Evolutionary conservation across 2,329 filamentous ascomycete species (phyloP), one percentile per base, ranked within the genome.

Genomic region (Celoporthe dispersa): DNA sequence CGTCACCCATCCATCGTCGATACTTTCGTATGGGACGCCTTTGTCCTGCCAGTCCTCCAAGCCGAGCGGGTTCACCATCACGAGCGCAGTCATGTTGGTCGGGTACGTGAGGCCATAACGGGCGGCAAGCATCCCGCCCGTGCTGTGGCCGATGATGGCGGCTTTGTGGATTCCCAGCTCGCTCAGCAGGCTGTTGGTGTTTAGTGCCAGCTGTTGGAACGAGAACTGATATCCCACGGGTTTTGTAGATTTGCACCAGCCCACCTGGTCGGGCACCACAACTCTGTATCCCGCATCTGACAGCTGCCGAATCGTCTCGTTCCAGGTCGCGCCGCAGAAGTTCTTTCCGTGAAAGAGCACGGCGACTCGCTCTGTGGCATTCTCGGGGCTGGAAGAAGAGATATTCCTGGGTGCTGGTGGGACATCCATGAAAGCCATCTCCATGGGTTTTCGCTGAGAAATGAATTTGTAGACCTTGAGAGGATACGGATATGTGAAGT

Each of bases 361-460:
- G 35, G 82, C 83, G 0, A 84, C 73, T 8, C 81, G 83, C 57
- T 78, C 79, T 19, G 55, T 16, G 1, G 31, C 19, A 11, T 57
- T 59, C 9, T n/a, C 22, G 19, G 22, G 2, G 4, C 16, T 33
- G 55, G 11, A 2, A 59, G 31, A 63, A 61, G 64, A 51, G 39
- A 60, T 64, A 51, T 35, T 62, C 69, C 79, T 81, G 62, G 79
- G 71, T 37, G 74, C 76, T 9, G 84, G 83, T 16, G 76, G 65
- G 33, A 87, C 74, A 71, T 88, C 85, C 84, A 88, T 86, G 73
- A 86, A 87, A 22, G 85, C 85, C 85, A 87, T 88, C 57, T 85
- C 80, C 35, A 87, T 76, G n/a, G 80, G 76, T 63, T 83, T 79
- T 19, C 78, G 76, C 75, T 87, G 85, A 55, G 84, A 85, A 1